Percentiles rank a stretch among this genome's conserved stretches.
phyloP scores from a whole-genome alignment of 2,329 filamentous ascomycete genomes.

The Thermoascus crustaceus region DNA sequence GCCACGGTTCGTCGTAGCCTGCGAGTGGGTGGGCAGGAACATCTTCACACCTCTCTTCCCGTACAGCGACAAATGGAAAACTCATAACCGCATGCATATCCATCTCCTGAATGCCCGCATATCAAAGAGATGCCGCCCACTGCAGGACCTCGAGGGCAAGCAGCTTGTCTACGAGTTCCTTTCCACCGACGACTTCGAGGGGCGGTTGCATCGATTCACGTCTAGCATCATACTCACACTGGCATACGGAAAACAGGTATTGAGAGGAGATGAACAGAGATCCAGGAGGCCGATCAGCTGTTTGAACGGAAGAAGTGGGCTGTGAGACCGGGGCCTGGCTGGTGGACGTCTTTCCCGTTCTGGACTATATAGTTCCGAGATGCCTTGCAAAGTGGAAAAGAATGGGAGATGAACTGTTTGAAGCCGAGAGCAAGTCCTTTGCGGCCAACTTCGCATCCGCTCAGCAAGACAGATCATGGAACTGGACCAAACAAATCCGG shows the following conservation, averaged over 20 bases:
- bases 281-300: conserved; percentile 37
- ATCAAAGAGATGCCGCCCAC: conserved; percentile 38
- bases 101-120: conserved; percentile 39
- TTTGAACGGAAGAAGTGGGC: conserved; percentile 42
- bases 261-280: conserved; percentile 32
- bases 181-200: conserved; percentile 34
- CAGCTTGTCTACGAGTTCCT: conserved; percentile 39
- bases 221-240: conserved; percentile 44
- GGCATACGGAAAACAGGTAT: conserved; percentile 43
- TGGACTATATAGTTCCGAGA: conserved; percentile 37
- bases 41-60: conserved; percentile 42
- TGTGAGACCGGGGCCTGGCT: conserved; percentile 37
- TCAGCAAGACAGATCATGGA: conserved; percentile 11
- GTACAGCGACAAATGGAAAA: conserved; percentile 41
- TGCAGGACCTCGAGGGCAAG: conserved; percentile 43
- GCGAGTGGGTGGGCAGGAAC: conserved; percentile 25
- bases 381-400: conserved; percentile 38
- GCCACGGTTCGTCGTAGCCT: conserved; percentile 17
- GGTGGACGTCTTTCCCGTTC: conserved; percentile 37
- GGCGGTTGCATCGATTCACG: conserved; percentile 42
- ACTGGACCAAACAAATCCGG: conserved; percentile 13
- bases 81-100: conserved; percentile 36
- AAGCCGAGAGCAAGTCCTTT: conserved; percentile 5
- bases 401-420: conserved; percentile 5
- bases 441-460: conserved; percentile 2